Evolutionary conservation across 306 rosid species (phyloP).

Genomic region (Citrullus mucosospermus): DNA sequence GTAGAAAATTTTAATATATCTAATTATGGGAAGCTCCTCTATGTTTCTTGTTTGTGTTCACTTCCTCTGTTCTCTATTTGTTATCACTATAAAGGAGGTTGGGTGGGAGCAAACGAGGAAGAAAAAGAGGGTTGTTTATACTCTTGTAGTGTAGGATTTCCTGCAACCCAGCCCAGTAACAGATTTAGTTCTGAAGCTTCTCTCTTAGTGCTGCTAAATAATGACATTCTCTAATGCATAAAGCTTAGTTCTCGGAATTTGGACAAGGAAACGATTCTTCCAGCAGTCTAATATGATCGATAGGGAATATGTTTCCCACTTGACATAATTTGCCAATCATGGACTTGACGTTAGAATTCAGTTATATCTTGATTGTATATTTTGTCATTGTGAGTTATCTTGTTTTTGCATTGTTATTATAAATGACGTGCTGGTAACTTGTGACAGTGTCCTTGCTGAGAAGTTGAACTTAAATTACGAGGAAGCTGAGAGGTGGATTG

Average conservation of each 20-base stretch:
- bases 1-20: neutral
- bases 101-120: neutral
- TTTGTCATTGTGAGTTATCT: neutral
- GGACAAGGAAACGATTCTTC: neutral
- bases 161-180: neutral
- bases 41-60: neutral
- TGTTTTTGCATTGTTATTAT: neutral
- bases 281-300: neutral
- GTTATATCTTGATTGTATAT: neutral
- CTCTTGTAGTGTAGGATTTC: neutral
- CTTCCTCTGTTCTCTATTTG: neutral
- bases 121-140: neutral
- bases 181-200: neutral
- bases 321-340: neutral
- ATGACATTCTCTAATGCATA: neutral
- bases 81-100: neutral
- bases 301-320: neutral
- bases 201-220: neutral
- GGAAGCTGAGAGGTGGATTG: constrained; percentile 96
- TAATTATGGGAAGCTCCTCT: neutral
- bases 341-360: neutral
- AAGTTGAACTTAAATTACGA: constrained; percentile 79
- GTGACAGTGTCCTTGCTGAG: constrained; percentile 81
- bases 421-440: neutral
- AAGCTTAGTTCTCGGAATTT: neutral